Percentiles rank a stretch among this genome's conserved stretches.
These are phyloP conservation scores for Calonectria fujianensis DNA, from an alignment of 2,329 filamentous ascomycete species.

Conservation along the genomic window DNA sequence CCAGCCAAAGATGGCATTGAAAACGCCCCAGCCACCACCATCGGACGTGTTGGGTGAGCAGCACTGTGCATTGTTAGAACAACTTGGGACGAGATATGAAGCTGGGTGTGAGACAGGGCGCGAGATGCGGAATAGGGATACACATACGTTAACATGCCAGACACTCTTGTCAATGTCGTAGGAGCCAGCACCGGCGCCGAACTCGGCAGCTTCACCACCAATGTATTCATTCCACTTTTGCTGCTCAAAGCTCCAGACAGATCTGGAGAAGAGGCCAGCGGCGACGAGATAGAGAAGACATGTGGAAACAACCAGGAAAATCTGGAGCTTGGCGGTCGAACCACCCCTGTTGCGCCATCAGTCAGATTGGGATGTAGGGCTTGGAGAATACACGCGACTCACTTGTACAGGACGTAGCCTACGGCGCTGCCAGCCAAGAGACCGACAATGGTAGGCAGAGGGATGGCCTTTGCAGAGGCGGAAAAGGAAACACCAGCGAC, in stretches of 20 bases:
- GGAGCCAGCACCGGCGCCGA: conserved; percentile 79
- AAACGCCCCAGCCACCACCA: conserved; percentile 88
- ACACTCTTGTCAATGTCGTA: conserved; percentile 87
- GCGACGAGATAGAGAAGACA: conserved; percentile 90
- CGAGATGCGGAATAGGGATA: conserved; percentile 59
- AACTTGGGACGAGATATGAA: background rate
- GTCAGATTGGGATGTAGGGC: conserved; percentile 20
- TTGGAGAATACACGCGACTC: conserved; percentile 57
- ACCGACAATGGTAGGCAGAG: conserved; percentile 84
- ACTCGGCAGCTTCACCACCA: conserved; percentile 73
- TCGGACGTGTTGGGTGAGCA: conserved; percentile 83
- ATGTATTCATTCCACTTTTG: conserved; percentile 80
- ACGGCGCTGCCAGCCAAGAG: conserved; percentile 79
- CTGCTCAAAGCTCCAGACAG: conserved; percentile 84
- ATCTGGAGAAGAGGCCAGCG: conserved; percentile 86
- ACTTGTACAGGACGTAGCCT: conserved; percentile 88
- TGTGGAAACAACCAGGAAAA: conserved; percentile 88
- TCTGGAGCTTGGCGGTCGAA: conserved; percentile 71
- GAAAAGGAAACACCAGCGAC: conserved; percentile 88
- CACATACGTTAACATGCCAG: conserved; percentile 85
- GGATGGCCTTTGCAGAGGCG: conserved; percentile 84
- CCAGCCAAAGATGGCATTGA: conserved; percentile 92
- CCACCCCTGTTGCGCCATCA: conserved; percentile 60
- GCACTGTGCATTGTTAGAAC: conserved; percentile 71
- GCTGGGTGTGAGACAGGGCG: background rate